Evolutionary conservation across 2,329 filamentous ascomycete genomes (phyloP).

Genomic region (Scedosporium apiospermum): DNA sequence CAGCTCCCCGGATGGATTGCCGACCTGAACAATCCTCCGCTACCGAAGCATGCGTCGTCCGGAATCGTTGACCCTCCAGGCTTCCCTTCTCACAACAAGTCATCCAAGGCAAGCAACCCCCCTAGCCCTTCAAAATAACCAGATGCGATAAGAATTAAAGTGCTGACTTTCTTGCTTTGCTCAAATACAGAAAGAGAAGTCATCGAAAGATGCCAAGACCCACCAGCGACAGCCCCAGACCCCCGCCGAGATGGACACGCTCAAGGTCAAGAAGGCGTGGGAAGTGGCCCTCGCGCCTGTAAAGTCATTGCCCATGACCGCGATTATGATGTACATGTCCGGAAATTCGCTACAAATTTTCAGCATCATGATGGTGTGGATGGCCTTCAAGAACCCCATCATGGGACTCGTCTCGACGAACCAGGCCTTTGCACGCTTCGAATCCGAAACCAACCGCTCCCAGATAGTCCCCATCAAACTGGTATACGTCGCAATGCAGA

Average conservation of each 20-base stretch:
- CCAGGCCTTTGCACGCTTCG: constrained; percentile 82
- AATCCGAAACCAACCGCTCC: constrained; percentile 65
- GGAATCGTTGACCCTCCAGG: constrained; percentile 79
- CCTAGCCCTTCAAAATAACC: neutral
- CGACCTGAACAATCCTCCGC: constrained; percentile 63
- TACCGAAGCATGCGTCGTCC: constrained; percentile 53
- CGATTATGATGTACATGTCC: constrained; percentile 99
- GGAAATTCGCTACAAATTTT: constrained; percentile 98
- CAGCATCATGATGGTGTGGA: constrained; percentile 99
- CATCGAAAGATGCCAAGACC: constrained; percentile 34
- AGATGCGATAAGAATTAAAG: neutral
- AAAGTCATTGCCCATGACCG: constrained; percentile 95
- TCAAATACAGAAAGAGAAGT: constrained; percentile 36
- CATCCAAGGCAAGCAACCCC: constrained; percentile 43
- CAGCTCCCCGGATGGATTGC: constrained; percentile 53
- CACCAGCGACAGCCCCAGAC: constrained; percentile 58
- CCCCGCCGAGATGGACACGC: constrained; percentile 79
- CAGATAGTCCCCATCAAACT: constrained; percentile 77
- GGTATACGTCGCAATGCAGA: constrained; percentile 79
- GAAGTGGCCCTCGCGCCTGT: constrained; percentile 88
- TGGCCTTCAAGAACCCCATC: constrained; percentile 95
- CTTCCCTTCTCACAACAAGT: constrained; percentile 48
- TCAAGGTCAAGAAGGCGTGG: constrained; percentile 99
- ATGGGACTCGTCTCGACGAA: constrained; percentile 76
- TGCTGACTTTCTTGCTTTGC: neutral